Evolutionary conservation across 495 filamentous ascomycete species (phyloP).

Genomic region (Aspergillus asperescens): DNA sequence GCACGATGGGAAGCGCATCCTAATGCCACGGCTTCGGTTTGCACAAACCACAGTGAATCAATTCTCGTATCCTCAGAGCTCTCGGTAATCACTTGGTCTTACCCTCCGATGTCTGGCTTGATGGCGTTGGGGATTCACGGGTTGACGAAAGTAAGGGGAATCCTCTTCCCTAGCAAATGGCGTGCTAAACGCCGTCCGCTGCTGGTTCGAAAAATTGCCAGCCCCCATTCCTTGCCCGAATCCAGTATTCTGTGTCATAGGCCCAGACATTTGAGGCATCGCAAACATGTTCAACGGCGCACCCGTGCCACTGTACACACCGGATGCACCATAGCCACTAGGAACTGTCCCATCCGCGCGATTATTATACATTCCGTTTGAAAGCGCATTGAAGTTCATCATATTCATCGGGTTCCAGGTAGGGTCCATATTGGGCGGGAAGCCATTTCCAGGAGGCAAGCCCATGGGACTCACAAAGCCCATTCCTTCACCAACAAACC

Average conservation of each 20-base stretch:
- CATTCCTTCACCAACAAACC: conserved; percentile 39
- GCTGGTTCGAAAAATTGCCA: conserved; percentile 62
- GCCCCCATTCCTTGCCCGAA: conserved; percentile 32
- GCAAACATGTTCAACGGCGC: conserved; percentile 40
- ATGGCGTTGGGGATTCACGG: conserved; percentile 90
- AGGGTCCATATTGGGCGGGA: conserved; percentile 40
- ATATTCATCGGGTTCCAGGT: conserved; percentile 48
- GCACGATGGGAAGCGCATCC: not conserved
- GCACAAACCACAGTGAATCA: not conserved
- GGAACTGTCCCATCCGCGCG: conserved; percentile 28
- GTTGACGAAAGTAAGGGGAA: conserved; percentile 90
- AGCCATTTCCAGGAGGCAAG: conserved; percentile 37
- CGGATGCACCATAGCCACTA: conserved; percentile 27
- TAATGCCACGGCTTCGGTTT: not conserved
- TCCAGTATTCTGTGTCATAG: conserved; percentile 27
- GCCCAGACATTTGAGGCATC: conserved; percentile 29
- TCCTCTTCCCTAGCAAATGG: conserved; percentile 71
- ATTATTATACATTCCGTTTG: conserved; percentile 46
- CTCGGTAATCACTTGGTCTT: conserved; percentile 82
- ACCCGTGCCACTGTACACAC: conserved; percentile 37
- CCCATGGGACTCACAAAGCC: conserved; percentile 54
- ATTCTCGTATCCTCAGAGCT: conserved; percentile 51
- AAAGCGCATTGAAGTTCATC: conserved; percentile 38
- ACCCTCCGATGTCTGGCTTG: conserved; percentile 70
- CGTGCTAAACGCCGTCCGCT: conserved; percentile 59